Evolutionary conservation across 805 yeast species (phyloP).

Genomic region (Torulaspora quercuum): DNA sequence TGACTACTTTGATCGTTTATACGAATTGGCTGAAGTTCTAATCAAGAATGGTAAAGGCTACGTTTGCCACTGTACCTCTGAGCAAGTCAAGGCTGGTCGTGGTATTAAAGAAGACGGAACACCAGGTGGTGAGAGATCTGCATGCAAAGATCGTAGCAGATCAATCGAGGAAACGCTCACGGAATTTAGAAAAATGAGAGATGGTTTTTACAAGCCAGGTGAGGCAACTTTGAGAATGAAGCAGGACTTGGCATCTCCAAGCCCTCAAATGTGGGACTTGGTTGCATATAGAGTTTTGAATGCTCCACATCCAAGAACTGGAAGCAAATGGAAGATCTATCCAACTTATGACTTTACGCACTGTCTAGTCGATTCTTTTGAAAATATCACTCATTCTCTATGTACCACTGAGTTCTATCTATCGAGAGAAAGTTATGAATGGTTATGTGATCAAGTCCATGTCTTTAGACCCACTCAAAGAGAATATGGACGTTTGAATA

Average conservation of each 20-base stretch:
- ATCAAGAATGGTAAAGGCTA: constrained; percentile 73
- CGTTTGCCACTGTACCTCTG: constrained; percentile 90
- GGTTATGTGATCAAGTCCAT: constrained; percentile 94
- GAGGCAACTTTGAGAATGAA: constrained; percentile 96
- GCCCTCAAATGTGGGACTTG: constrained; percentile 99
- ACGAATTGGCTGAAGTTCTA: constrained; percentile 81
- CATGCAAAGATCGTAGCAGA: constrained; percentile 73
- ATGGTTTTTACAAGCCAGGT: constrained; percentile 84
- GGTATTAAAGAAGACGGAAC: constrained; percentile 91
- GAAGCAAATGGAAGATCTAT: constrained; percentile 94
- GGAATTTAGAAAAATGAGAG: constrained; percentile 88
- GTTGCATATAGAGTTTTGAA: constrained; percentile 94
- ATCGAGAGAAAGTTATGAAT: constrained; percentile 93
- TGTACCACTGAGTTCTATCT: constrained; percentile 94
- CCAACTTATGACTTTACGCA: constrained; percentile 99
- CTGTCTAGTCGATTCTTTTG: constrained; percentile 97
- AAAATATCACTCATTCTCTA: constrained; percentile 90
- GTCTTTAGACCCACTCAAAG: constrained; percentile 98
- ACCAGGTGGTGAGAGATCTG: constrained; percentile 85
- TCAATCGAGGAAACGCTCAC: constrained; percentile 68
- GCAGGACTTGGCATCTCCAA: constrained; percentile 83
- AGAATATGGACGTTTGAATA: constrained; percentile 94
- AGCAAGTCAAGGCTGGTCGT: constrained; percentile 83
- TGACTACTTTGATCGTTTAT: constrained; percentile 87
- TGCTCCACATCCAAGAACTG: constrained; percentile 94